Evolutionary conservation across 768 basidiomycete species (phyloP), one percentile per base, ranked within the genome.

Genomic region (Phaeotremella fagi): DNA sequence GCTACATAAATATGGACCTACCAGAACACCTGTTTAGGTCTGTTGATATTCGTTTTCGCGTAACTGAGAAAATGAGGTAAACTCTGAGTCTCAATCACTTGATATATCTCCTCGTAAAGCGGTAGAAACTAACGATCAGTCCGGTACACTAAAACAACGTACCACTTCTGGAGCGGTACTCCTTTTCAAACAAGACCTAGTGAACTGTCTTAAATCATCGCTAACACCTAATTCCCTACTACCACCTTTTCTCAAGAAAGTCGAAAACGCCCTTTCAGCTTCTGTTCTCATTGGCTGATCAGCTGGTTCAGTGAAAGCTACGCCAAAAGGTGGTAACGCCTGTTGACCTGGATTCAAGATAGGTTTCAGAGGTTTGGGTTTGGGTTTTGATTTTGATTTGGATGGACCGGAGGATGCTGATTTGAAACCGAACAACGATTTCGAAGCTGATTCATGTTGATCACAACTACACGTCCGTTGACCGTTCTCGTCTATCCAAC

Each of bases 141-240:
- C 35, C 29, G n/a, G 20, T n/a, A n/a, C n/a, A n/a, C 18, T 25
- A 12, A 4, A 4, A 3, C n/a, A 35, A 64, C 70, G 56, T 36
- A 71, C 70, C 25, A 59, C 57, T 52, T 68, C 61, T n/a, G 70
- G 70, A 9, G 66, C 61, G 2, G 62, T 62, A 57, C 70, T 71
- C 25, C 62, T 35, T n/a, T 26, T 45, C 37, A 71, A 35, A 12
- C 59, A 57, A 3, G 52, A 44, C 33, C 44, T 50, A 1, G 58
- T 55, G 29, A 56, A 63, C 24, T 59, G 37, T 31, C 66, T 57
- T 54, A 71, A 45, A 35, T 71, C 70, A 48, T 71, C 66, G 22
- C 59, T 63, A 16, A 68, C 57, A 3, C 62, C 60, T 33, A 71
- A 50, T 43, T 68, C 70, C 46, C 66, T 58, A 24, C 50, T 59